phyloP scores from a whole-genome alignment of 225 moss, liverwort and hornwort genomes.

The Pleurozium schreberi region DNA sequence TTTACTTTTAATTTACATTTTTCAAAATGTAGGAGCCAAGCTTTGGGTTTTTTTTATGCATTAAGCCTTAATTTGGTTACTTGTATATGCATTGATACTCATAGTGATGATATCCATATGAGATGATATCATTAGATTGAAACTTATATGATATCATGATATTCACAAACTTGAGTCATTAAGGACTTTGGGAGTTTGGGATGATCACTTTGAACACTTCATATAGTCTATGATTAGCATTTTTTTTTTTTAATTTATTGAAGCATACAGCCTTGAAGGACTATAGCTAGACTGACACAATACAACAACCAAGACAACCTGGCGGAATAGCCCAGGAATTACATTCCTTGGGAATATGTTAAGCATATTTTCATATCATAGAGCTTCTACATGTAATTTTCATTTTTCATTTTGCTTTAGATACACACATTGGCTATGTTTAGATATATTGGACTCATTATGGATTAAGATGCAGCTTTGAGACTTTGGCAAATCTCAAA shows the following conservation, averaged over 20 bases:
- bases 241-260: no score
- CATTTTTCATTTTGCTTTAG: neutral
- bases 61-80: neutral
- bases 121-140: neutral
- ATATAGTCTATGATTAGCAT: neutral
- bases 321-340: no score
- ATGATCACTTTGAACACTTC: neutral
- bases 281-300: no score
- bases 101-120: neutral
- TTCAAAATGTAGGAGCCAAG: fast-evolving
- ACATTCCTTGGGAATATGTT: no score
- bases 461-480: neutral
- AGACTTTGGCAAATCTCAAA: neutral
- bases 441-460: neutral
- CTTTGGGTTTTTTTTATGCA: neutral
- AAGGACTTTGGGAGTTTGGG: neutral
- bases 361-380: neutral
- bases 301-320: no score
- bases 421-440: neutral
- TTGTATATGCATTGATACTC: neutral
- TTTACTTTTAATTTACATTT: neutral
- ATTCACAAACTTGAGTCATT: neutral
- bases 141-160: neutral
- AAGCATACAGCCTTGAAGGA: no score
- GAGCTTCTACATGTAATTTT: neutral